Evolutionary conservation across 805 yeast genomes (phyloP).

Genomic region (Teunomyces barrocoloradensis): DNA sequence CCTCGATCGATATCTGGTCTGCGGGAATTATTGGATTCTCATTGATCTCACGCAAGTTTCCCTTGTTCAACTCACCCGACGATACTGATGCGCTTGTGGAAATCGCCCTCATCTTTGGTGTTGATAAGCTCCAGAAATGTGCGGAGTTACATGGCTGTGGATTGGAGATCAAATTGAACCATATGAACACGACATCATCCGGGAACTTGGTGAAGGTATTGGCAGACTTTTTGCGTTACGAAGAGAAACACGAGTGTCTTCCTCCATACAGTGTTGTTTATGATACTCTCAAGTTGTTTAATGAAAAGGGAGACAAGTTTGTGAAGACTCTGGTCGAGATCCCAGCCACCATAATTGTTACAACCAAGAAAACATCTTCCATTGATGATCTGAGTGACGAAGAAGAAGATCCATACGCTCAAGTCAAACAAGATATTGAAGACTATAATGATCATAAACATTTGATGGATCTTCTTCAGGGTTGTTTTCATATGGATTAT

Average conservation of each 20-base stretch:
- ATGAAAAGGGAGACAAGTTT: slow-evolving; percentile 37
- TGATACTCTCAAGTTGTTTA: slow-evolving; percentile 52
- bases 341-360: background rate
- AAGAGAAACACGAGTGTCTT: slow-evolving; percentile 55
- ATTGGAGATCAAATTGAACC: slow-evolving; percentile 50
- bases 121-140: slow-evolving; percentile 64
- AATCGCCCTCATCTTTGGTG: slow-evolving; percentile 77
- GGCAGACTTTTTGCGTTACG: slow-evolving; percentile 31
- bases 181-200: slow-evolving; percentile 11
- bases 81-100: slow-evolving; percentile 91
- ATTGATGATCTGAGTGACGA: slow-evolving; percentile 8
- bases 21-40: slow-evolving; percentile 87
- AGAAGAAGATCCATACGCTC: slow-evolving; percentile 14
- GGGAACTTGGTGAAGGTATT: slow-evolving; percentile 35
- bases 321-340: slow-evolving; percentile 18
- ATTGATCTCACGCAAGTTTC: slow-evolving; percentile 75
- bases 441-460: slow-evolving; percentile 40
- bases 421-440: slow-evolving; percentile 18
- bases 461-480: slow-evolving; percentile 55
- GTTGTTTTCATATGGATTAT: slow-evolving; percentile 59
- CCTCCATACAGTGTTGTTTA: slow-evolving; percentile 71
- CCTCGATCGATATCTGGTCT: slow-evolving; percentile 87
- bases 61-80: slow-evolving; percentile 91
- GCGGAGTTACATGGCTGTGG: slow-evolving; percentile 88
- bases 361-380: too few relatives aligned